phyloP scores from a whole-genome alignment of 257 asterid species.

The Nicotiana tomentosiformis region DNA sequence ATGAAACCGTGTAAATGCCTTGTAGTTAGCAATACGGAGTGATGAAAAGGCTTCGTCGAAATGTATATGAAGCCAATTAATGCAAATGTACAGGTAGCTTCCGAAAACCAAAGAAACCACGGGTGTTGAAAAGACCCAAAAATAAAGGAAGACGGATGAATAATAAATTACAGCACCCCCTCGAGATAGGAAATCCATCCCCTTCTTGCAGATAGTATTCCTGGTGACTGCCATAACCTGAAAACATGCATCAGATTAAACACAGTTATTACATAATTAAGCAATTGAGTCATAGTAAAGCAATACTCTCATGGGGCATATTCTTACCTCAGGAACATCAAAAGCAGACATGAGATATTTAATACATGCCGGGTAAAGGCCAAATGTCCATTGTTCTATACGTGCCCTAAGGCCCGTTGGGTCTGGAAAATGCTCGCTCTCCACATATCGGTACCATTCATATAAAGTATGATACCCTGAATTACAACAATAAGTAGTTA shows the following conservation, averaged over 20 bases:
- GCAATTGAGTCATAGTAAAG: not conserved
- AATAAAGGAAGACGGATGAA: slow-evolving; percentile 92
- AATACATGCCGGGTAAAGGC: slow-evolving; percentile 96
- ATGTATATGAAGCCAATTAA: slow-evolving; percentile 95
- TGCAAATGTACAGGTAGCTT: slow-evolving; percentile 92
- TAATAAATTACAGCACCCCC: slow-evolving; percentile 80
- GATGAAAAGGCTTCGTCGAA: slow-evolving; percentile 99
- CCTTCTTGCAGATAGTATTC: slow-evolving; percentile 74
- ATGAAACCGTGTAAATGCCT: slow-evolving; percentile 92
- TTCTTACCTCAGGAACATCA: slow-evolving; percentile 87
- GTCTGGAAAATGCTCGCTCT: slow-evolving; percentile 94
- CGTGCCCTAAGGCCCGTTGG: slow-evolving; percentile 94
- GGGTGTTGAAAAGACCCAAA: slow-evolving; percentile 98
- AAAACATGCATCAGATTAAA: not conserved
- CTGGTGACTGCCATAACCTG: slow-evolving; percentile 98
- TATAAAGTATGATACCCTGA: slow-evolving; percentile 88
- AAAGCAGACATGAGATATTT: slow-evolving; percentile 97
- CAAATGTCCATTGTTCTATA: slow-evolving; percentile 93
- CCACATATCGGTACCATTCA: slow-evolving; percentile 85
- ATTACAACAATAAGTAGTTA: not conserved
- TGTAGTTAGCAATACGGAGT: slow-evolving; percentile 91
- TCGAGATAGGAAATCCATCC: slow-evolving; percentile 75
- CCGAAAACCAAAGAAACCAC: slow-evolving; percentile 89
- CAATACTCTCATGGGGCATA: not conserved
- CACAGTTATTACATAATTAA: not conserved